Conservation (phyloP, 2,329 filamentous ascomycete species). For the Daldinia sp. region DNA sequence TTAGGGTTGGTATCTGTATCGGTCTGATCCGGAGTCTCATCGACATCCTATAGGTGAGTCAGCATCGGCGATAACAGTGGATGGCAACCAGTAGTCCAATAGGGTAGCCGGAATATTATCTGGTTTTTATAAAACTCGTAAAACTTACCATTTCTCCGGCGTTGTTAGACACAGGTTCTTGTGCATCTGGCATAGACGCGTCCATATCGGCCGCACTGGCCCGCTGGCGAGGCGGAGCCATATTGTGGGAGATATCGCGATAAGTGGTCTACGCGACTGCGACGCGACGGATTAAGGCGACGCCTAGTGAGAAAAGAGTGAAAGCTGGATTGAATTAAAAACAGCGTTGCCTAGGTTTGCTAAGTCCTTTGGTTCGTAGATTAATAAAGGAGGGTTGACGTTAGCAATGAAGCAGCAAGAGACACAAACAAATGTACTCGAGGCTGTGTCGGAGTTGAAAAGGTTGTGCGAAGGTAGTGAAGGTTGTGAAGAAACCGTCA, state of each 20-base stretch:
- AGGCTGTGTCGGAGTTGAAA: slow-evolving; percentile 8
- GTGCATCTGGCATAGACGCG: slow-evolving; percentile 70
- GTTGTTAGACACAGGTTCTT: slow-evolving; percentile 52
- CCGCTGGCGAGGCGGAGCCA: slow-evolving; percentile 64
- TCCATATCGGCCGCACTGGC: slow-evolving; percentile 64
- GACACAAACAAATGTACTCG: background rate
- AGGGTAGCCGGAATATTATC: background rate
- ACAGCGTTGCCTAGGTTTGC: background rate
- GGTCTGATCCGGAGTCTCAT: slow-evolving; percentile 72
- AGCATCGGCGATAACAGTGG: slow-evolving; percentile 13
- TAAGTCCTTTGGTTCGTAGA: background rate
- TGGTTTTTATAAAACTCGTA: slow-evolving; percentile 9
- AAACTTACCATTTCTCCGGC: slow-evolving; percentile 60
- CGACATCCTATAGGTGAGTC: slow-evolving; percentile 58
- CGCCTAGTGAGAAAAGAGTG: background rate
- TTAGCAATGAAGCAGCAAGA: background rate
- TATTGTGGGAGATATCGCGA: slow-evolving; percentile 45
- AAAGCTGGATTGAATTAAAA: background rate
- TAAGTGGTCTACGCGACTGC: slow-evolving; percentile 64
- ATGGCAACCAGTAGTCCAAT: background rate
- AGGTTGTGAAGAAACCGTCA: background rate
- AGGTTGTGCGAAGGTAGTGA: slow-evolving; percentile 9
- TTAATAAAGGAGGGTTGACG: background rate
- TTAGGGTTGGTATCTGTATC: slow-evolving; percentile 74
- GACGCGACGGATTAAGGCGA: slow-evolving; percentile 51